Evolutionary conservation across 148 eudicot genomes (phyloP).

Genomic region (Camellia japonica): DNA sequence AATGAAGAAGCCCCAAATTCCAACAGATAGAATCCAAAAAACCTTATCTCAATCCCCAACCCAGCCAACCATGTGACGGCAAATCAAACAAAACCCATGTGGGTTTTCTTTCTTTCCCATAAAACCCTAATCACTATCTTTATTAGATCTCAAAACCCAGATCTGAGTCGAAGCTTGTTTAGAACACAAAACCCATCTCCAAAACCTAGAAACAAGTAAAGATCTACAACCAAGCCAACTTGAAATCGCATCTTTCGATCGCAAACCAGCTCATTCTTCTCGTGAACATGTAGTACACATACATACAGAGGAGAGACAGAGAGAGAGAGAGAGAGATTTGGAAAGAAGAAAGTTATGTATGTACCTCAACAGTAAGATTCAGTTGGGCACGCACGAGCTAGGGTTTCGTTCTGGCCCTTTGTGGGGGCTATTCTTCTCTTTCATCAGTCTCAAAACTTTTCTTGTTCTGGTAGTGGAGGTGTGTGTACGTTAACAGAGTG

Average conservation of each 20-base stretch:
- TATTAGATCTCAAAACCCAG: neutral
- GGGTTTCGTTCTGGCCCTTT: neutral
- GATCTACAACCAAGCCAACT: neutral
- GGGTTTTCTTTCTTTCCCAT: neutral
- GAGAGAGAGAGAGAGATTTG: neutral
- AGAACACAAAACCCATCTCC: constrained; percentile 2
- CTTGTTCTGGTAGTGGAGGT: constrained; percentile 7
- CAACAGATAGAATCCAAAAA: constrained; percentile 15
- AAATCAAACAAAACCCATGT: neutral
- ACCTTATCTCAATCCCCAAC: neutral
- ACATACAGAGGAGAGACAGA: neutral
- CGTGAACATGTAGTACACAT: too few species aligned
- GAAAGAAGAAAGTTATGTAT: neutral
- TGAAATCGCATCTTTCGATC: neutral
- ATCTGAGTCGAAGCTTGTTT: constrained; percentile 8
- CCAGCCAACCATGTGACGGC: neutral
- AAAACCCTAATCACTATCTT: constrained; percentile 6
- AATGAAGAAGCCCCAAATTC: constrained; percentile 1
- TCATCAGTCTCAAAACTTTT: neutral
- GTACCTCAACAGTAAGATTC: neutral
- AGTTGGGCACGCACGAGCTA: constrained; percentile 5
- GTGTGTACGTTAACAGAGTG: constrained; percentile 19
- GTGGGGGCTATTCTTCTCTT: too few species aligned
- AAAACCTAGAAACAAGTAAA: neutral
- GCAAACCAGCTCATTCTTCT: neutral